Percentiles rank a stretch among this genome's conserved stretches.
Conservation (phyloP, 495 filamentous ascomycete genomes). For the Podospora appendiculata region DNA sequence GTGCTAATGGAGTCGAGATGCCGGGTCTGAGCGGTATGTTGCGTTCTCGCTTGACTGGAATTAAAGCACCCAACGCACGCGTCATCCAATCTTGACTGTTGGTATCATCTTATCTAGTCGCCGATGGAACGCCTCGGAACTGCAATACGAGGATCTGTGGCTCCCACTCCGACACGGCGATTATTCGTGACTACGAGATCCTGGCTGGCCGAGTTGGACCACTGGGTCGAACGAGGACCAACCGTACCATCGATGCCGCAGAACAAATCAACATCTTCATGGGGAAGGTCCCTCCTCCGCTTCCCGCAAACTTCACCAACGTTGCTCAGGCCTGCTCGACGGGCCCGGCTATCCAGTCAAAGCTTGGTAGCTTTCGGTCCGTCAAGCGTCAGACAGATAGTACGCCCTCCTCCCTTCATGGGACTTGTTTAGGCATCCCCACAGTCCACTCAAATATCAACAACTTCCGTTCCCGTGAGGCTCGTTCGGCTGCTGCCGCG, state of each 20-base stretch:
- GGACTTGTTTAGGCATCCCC: no score
- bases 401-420: no score
- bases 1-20: conserved; percentile 49
- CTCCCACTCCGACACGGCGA: conserved; percentile 41
- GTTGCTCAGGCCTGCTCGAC: no score
- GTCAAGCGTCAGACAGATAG: no score
- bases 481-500: neutral
- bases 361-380: no score
- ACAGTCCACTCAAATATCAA: no score
- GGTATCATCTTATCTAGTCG: conserved; percentile 25
- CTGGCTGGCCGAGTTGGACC: conserved; percentile 37
- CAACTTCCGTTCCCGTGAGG: no score
- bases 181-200: conserved; percentile 45
- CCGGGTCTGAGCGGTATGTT: conserved; percentile 28
- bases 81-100: no score
- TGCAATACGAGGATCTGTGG: conserved; percentile 45
- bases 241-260: conserved; percentile 44
- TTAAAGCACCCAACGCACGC: no score
- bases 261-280: conserved; percentile 39
- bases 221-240: conserved; percentile 49
- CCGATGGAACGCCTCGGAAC: conserved; percentile 50
- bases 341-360: no score
- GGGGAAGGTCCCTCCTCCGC: conserved; percentile 10
- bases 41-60: no score
- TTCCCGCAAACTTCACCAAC: no score